phyloP scores from a whole-genome alignment of 2,329 filamentous ascomycete species.

The Myriosclerotinia duriaeana region DNA sequence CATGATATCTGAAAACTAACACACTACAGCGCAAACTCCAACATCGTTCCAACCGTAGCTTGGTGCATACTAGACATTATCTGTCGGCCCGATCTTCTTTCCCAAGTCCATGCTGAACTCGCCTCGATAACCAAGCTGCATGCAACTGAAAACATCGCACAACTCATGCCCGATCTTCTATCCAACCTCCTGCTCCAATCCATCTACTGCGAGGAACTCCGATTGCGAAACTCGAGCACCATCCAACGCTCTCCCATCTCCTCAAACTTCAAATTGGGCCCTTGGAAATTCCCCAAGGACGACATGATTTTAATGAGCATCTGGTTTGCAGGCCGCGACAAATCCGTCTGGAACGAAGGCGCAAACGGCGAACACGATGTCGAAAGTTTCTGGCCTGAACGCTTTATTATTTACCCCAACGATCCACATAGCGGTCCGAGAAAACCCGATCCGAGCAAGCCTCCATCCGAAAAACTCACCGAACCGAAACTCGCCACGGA shows the following conservation, averaged over 20 bases:
- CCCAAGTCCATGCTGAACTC: constrained; percentile 31
- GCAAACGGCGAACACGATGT: constrained; percentile 36
- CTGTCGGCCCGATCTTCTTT: constrained; percentile 30
- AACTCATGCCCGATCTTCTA: constrained; percentile 29
- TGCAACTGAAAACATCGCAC: not conserved
- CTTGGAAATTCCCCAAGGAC: constrained; percentile 38
- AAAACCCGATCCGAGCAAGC: constrained; percentile 11
- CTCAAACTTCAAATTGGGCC: constrained; percentile 36
- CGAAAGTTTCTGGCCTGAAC: constrained; percentile 42
- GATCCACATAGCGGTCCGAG: constrained; percentile 37
- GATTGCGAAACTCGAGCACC: constrained; percentile 33
- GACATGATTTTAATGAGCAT: constrained; percentile 35
- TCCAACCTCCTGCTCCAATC: constrained; percentile 40
- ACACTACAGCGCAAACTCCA: constrained; percentile 32
- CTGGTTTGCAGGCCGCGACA: constrained; percentile 32
- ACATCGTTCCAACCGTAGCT: constrained; percentile 33
- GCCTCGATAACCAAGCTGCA: constrained; percentile 23
- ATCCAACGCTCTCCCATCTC: constrained; percentile 28
- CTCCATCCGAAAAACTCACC: constrained; percentile 1
- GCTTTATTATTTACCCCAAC: constrained; percentile 41
- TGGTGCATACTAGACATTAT: constrained; percentile 38
- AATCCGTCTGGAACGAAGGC: constrained; percentile 39
- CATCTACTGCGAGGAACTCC: constrained; percentile 42
- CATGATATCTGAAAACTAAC: constrained; percentile 15
- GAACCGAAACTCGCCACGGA: constrained; percentile 35